These are phyloP conservation scores for Aquilaria yunnanensis DNA, from an alignment of 345 rosid genomes.

Conservation along the genomic window DNA sequence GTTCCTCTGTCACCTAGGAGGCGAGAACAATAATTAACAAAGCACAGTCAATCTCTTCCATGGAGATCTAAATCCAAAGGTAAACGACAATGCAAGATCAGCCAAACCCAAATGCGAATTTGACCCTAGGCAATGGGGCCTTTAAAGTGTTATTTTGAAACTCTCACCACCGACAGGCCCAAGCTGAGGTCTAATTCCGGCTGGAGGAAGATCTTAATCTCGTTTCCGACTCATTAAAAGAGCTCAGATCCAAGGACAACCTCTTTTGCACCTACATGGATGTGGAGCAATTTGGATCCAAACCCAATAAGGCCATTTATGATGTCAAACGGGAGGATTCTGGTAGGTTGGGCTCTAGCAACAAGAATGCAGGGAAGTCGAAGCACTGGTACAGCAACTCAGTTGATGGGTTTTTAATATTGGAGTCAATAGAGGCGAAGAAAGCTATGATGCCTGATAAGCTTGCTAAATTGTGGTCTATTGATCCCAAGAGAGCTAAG, in stretches of 20 bases:
- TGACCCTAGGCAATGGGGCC: slow-evolving; percentile 8
- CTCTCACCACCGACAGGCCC: slow-evolving; percentile 71
- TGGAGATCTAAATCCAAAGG: slow-evolving; percentile 18
- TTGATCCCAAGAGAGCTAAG: slow-evolving; percentile 87
- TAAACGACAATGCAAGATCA: slow-evolving; percentile 37
- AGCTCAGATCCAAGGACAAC: slow-evolving; percentile 77
- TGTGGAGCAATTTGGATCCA: slow-evolving; percentile 71
- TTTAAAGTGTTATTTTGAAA: slow-evolving; percentile 20
- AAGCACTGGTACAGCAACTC: slow-evolving; percentile 86
- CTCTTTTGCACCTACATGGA: slow-evolving; percentile 76
- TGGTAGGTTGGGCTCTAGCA: slow-evolving; percentile 27
- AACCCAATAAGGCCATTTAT: slow-evolving; percentile 17
- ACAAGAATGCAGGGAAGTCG: slow-evolving; percentile 21
- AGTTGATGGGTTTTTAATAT: slow-evolving; percentile 49
- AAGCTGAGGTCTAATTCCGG: slow-evolving; percentile 74
- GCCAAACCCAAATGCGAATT: slow-evolving; percentile 20
- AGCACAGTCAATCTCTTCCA: slow-evolving; percentile 1
- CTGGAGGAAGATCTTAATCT: slow-evolving; percentile 67
- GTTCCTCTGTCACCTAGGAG: no score
- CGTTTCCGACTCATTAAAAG: slow-evolving; percentile 59
- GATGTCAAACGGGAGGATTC: slow-evolving; percentile 11
- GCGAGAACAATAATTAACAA: no score
- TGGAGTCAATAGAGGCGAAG: slow-evolving; percentile 78
- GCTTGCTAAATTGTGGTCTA: slow-evolving; percentile 77
- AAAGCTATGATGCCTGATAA: slow-evolving; percentile 96